A percentile compares a stretch with the other conserved stretches of the same genome.
phyloP scores from a whole-genome alignment of 2,329 filamentous ascomycete species.

The Cercospora berteroae region DNA sequence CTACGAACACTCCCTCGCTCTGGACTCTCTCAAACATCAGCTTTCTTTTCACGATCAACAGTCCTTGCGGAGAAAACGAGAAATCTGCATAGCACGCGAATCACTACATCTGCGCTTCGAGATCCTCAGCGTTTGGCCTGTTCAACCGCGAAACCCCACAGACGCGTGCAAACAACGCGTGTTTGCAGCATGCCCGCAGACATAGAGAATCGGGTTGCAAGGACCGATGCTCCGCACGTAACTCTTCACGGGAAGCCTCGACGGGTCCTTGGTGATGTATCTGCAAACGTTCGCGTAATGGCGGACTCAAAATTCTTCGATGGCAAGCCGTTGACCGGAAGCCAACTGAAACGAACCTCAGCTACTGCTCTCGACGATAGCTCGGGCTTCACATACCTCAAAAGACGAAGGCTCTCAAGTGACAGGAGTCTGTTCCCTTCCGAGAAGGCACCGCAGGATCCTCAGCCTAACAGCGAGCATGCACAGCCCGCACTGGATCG shows the following conservation, averaged over 20 bases:
- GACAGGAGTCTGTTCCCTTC: slow-evolving; percentile 5
- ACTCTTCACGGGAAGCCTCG: slow-evolving; percentile 15
- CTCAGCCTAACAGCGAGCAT: background rate
- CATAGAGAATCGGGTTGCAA: slow-evolving; percentile 10
- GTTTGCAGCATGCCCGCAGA: slow-evolving; percentile 6
- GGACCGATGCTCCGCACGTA: slow-evolving; percentile 4
- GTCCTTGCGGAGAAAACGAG: background rate
- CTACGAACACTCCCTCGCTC: background rate
- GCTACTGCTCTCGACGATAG: slow-evolving; percentile 33
- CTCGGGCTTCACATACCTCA: slow-evolving; percentile 38
- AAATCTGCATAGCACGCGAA: background rate
- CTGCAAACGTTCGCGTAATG: slow-evolving; percentile 32
- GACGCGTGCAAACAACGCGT: slow-evolving; percentile 14
- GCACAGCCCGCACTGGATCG: background rate
- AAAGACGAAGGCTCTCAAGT: slow-evolving; percentile 31
- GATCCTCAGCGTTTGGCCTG: background rate
- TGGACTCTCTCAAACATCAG: background rate
- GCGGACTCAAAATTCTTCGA: slow-evolving; percentile 13
- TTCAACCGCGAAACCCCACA: background rate
- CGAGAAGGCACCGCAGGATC: background rate
- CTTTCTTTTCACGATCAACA: background rate
- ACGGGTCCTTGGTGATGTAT: slow-evolving; percentile 35
- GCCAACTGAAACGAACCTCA: slow-evolving; percentile 38
- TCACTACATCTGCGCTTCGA: background rate
- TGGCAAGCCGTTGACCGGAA: slow-evolving; percentile 29